Percentiles rank a stretch among this genome's conserved stretches.
phyloP scores from a whole-genome alignment of 345 rosid species.

The Cardamine occulta region DNA sequence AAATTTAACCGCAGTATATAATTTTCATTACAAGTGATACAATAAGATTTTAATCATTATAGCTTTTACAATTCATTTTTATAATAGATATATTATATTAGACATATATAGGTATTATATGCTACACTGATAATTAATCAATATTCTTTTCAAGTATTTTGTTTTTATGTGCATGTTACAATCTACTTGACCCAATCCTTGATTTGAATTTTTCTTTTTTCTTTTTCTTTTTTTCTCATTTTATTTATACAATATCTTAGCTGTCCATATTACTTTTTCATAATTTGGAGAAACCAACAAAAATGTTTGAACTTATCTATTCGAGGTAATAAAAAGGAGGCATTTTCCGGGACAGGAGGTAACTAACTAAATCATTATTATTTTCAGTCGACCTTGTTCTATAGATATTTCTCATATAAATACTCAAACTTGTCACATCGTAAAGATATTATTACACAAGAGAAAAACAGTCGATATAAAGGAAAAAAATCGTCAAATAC shows the following conservation, averaged over 20 bases:
- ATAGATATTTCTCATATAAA: conserved; percentile 37
- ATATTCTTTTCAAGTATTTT: background rate
- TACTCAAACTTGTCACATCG: conserved; percentile 6
- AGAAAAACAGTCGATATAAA: conserved; percentile 19
- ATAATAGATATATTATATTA: no score
- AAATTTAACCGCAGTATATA: no score
- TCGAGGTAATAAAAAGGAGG: no score
- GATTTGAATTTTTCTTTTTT: background rate
- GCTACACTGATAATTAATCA: background rate
- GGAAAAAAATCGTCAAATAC: background rate
- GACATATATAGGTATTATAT: background rate
- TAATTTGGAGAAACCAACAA: background rate
- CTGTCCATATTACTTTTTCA: background rate
- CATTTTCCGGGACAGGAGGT: no score
- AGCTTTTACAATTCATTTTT: no score
- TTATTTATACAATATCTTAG: background rate
- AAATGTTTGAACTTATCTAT: no score
- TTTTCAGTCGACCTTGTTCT: conserved; percentile 25
- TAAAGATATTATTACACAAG: background rate
- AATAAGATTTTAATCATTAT: no score
- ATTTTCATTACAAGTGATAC: no score
- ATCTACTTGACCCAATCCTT: background rate
- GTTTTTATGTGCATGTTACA: conserved; percentile 16
- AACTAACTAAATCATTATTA: no score
- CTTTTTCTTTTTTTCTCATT: background rate